phyloP scores from a whole-genome alignment of 495 filamentous ascomycete species.

The Penicillium flavigenum region DNA sequence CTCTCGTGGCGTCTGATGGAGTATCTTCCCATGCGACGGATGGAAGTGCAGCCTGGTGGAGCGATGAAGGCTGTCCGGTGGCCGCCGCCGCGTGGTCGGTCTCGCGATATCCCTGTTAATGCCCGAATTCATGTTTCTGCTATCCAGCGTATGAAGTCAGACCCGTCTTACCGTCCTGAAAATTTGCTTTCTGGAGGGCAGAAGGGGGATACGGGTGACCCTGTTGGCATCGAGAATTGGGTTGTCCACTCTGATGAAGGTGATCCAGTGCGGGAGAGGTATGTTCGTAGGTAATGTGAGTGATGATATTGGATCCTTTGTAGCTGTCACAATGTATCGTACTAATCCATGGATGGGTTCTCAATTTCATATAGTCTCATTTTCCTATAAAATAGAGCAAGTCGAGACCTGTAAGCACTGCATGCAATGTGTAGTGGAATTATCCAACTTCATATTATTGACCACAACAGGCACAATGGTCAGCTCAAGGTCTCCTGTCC shows the following conservation, averaged over 20 bases:
- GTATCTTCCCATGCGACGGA: slow-evolving; percentile 68
- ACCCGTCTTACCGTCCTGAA: slow-evolving; percentile 62
- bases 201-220: not conserved
- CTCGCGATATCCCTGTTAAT: slow-evolving; percentile 20
- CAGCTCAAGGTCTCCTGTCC: not conserved
- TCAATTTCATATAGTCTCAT: no score
- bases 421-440: not conserved
- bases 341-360: not conserved
- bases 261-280: slow-evolving; percentile 6
- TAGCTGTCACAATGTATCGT: not conserved
- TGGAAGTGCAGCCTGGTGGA: slow-evolving; percentile 56
- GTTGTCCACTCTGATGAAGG: slow-evolving; percentile 4
- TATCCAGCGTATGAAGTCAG: slow-evolving; percentile 59
- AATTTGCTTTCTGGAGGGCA: slow-evolving; percentile 21
- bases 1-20: slow-evolving; percentile 72
- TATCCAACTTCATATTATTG: not conserved
- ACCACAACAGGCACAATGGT: not conserved
- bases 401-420: no score
- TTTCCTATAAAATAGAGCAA: no score
- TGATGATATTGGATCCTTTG: not conserved
- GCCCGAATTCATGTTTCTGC: slow-evolving; percentile 46
- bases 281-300: not conserved
- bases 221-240: slow-evolving; percentile 1
- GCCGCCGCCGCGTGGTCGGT: slow-evolving; percentile 22
- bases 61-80: slow-evolving; percentile 22